These are phyloP conservation scores for Trichoderma asperellum DNA, from an alignment of 2,329 filamentous ascomycete species.

Conservation along the genomic window DNA sequence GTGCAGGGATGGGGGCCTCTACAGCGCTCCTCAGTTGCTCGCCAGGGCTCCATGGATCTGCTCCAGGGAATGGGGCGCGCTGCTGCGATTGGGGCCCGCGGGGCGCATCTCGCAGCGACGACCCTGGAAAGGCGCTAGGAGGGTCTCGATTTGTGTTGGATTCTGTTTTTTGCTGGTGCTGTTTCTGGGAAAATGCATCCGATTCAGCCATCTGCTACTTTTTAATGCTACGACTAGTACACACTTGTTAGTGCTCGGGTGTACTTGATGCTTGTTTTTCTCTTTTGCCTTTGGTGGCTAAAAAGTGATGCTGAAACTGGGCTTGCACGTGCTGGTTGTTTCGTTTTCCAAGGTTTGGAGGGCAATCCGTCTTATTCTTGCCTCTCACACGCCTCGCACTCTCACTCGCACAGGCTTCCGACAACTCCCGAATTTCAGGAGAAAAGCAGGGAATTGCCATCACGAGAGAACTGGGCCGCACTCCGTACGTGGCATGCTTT, in stretches of 20 bases:
- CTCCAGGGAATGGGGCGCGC: background rate
- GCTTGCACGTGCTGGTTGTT: background rate
- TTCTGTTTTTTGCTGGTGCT: background rate
- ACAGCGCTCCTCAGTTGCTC: background rate
- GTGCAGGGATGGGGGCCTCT: conserved; percentile 4
- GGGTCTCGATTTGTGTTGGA: background rate
- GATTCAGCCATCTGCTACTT: background rate
- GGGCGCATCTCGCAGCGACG: conserved; percentile 22
- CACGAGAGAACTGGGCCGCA: background rate
- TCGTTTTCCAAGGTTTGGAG: background rate
- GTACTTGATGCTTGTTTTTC: background rate
- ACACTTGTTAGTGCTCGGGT: background rate
- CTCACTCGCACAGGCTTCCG: background rate
- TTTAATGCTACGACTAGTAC: background rate
- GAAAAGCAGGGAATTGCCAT: background rate
- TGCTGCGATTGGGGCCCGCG: conserved; percentile 11
- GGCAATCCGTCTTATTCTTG: background rate
- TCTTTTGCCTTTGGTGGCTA: background rate
- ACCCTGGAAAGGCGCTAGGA: conserved; percentile 4
- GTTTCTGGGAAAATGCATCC: background rate
- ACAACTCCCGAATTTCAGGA: background rate
- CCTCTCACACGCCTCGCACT: background rate
- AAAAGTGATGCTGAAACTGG: background rate
- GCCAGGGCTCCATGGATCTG: conserved; percentile 23
- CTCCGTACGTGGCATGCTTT: background rate